Base-by-base conservation (phyloP, 306 rosid genomes). In the Clitoria ternatea region DNA sequence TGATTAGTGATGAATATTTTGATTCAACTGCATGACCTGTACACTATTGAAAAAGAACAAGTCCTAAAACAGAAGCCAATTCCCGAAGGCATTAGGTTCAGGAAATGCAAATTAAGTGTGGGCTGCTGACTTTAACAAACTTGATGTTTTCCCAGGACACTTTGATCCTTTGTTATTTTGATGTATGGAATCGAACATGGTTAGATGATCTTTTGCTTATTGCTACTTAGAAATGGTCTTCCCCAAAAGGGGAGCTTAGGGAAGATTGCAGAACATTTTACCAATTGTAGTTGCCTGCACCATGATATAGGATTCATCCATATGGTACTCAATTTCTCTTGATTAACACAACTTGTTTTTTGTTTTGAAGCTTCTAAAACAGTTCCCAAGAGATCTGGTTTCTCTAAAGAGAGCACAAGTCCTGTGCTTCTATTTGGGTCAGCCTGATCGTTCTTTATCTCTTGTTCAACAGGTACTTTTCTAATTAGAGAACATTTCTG, bases 371-470 rank as follows among this genome's bases (percentile, higher is more conserved):
- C 87, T 85, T 56, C 75, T 94, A 36, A 81, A 86, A 74, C 79
- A 76, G 49, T 94, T 85, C 44, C 98, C 98, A 53, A 90, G 80
- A 81, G 98, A 94, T 83, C 72, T 94, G 73, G 70, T 37, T 40
- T 82, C 98, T 62, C 81, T 90, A 66, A 90, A 90, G 89, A 84
- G 96, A 78, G 97, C 81, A 18, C 97, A 94, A 84, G 19, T 83
- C 59, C 24, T 90, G 39, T 87, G 88, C 85, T 90, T 94, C 83
- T 89, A 81, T 90, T 81, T 75, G 91, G 96, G 85, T 27, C 78
- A 73, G 57, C 83, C 92, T 36, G 92, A 83, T 84, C 77, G 83
- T 14, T 81, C 85, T 12, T 52, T 91, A 56, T 52, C 77, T 69
- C 89, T 94, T 70, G 84, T 80, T 84, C 76, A 86, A 50, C 95